Conservation (phyloP, 345 rosid species). For the Acer negundo region DNA sequence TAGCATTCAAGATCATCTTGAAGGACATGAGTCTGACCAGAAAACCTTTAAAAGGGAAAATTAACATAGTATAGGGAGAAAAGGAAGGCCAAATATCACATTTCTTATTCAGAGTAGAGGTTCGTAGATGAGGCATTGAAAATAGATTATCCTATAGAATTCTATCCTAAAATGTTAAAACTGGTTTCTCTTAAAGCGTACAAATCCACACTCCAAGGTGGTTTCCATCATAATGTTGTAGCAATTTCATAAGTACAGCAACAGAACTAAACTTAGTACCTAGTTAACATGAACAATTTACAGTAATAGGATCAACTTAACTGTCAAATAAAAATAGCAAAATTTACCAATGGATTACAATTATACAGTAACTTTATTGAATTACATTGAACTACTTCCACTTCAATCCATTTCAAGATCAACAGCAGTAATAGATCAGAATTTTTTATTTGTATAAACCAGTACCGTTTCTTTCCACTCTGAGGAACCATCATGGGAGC, state of each 20-base stretch:
- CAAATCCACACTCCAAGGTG: neutral
- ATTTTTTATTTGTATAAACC: constrained; percentile 11
- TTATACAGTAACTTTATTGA: neutral
- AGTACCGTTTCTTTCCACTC: constrained; percentile 97
- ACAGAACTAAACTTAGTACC: no score
- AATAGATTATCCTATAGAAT: neutral
- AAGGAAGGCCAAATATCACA: neutral
- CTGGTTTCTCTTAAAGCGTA: neutral
- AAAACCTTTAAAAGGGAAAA: neutral
- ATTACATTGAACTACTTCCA: neutral
- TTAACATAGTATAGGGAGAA: neutral
- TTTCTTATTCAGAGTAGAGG: neutral
- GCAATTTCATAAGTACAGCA: no score
- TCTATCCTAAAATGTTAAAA: neutral
- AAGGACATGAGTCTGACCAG: neutral
- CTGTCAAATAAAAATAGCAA: neutral
- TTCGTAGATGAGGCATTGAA: neutral
- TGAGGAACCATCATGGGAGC: constrained; percentile 69
- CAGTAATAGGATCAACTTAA: no score
- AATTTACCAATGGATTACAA: neutral
- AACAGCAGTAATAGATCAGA: constrained; percentile 20
- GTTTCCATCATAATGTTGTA: neutral
- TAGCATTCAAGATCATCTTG: no score
- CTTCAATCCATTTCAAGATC: constrained; percentile 13
- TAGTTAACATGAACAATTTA: no score